These are phyloP conservation scores for Schrenkiella parvula DNA, from an alignment of 345 rosid genomes.

Conservation along the genomic window DNA sequence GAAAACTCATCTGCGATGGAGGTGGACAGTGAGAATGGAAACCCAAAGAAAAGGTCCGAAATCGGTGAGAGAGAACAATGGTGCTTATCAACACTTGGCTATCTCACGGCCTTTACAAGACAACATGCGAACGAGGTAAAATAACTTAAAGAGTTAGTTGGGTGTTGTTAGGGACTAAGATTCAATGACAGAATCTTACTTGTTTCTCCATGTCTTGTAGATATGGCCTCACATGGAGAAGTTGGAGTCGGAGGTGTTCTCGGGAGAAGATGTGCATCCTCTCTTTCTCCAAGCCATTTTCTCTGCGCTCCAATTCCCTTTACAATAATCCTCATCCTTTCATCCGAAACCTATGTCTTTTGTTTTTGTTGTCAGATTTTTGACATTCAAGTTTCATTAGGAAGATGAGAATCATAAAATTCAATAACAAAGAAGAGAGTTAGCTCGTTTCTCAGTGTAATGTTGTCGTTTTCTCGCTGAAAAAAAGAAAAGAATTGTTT, in stretches of 20 bases:
- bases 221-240: constrained; percentile 84
- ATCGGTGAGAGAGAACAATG: constrained; percentile 86
- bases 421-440: background rate
- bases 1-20: constrained; percentile 69
- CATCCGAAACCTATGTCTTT: background rate
- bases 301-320: constrained; percentile 38
- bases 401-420: background rate
- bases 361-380: background rate
- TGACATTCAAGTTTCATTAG: constrained; percentile 4
- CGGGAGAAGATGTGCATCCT: constrained; percentile 59
- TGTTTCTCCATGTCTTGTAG: constrained; percentile 37
- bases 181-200: background rate
- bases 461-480: background rate
- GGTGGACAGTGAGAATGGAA: constrained; percentile 65
- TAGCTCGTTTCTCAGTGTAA: background rate
- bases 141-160: background rate
- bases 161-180: background rate
- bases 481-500: background rate
- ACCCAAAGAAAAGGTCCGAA: constrained; percentile 49
- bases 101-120: constrained; percentile 81
- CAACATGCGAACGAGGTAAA: constrained; percentile 90
- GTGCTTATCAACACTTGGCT: constrained; percentile 91
- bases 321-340: background rate
- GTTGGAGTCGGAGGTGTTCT: constrained; percentile 63
- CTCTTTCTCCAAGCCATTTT: constrained; percentile 66